These are phyloP conservation scores for Limtongia smithiae DNA, from an alignment of 805 yeast species.

Conservation along the genomic window DNA sequence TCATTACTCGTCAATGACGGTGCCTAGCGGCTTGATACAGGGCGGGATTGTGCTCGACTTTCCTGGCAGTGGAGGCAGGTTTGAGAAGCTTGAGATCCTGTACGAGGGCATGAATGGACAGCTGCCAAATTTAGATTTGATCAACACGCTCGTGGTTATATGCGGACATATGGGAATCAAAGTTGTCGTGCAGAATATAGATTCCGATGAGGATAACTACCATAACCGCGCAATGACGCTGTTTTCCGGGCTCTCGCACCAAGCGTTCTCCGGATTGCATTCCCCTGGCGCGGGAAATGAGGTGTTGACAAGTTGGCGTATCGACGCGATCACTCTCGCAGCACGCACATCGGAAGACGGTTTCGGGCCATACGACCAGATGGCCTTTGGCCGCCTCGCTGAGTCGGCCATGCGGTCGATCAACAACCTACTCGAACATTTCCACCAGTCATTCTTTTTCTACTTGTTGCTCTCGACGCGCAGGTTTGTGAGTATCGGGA, in stretches of 20 bases:
- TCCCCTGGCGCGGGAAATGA: slow-evolving; percentile 65
- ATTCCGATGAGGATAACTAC: slow-evolving; percentile 45
- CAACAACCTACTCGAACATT: slow-evolving; percentile 87
- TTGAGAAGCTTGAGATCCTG: slow-evolving; percentile 67
- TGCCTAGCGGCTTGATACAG: slow-evolving; percentile 91
- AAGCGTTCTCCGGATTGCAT: slow-evolving; percentile 67
- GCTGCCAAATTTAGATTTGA: slow-evolving; percentile 84
- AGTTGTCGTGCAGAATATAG: slow-evolving; percentile 53
- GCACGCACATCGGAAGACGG: slow-evolving; percentile 42
- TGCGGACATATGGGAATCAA: slow-evolving; percentile 73
- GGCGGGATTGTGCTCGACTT: slow-evolving; percentile 84
- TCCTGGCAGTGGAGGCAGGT: slow-evolving; percentile 60
- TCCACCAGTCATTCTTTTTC: slow-evolving; percentile 95
- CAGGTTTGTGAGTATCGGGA: slow-evolving; percentile 86
- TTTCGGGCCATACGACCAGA: slow-evolving; percentile 57
- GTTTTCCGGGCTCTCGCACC: slow-evolving; percentile 59
- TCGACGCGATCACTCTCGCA: slow-evolving; percentile 78
- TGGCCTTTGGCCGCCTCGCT: slow-evolving; percentile 84
- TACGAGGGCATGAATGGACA: slow-evolving; percentile 95
- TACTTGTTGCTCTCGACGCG: slow-evolving; percentile 76
- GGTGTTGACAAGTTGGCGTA: slow-evolving; percentile 93
- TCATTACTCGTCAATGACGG: slow-evolving; percentile 61
- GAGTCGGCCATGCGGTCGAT: slow-evolving; percentile 86
- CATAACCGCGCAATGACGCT: slow-evolving; percentile 55
- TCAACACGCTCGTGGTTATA: slow-evolving; percentile 74